phyloP scores from a whole-genome alignment of 2,329 filamentous ascomycete genomes.

The Penicillium sp. region DNA sequence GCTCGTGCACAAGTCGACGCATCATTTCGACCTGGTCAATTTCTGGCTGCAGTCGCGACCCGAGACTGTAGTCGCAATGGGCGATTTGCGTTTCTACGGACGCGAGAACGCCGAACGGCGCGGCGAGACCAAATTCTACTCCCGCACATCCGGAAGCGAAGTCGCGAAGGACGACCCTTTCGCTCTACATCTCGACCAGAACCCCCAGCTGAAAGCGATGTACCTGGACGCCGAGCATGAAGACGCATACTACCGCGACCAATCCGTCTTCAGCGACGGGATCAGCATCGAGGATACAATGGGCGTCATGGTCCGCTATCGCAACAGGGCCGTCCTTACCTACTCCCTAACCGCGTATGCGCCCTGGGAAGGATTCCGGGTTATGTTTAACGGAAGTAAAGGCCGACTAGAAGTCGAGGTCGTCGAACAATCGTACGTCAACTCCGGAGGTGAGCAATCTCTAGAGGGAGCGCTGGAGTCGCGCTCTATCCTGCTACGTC shows the following conservation, averaged over 20 bases:
- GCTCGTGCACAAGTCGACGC: constrained; percentile 66
- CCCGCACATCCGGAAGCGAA: constrained; percentile 56
- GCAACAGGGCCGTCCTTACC: constrained; percentile 61
- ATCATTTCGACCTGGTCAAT: constrained; percentile 68
- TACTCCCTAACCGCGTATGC: constrained; percentile 62
- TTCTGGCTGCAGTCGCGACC: constrained; percentile 65
- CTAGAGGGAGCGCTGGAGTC: constrained; percentile 34
- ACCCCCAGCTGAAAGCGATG: constrained; percentile 61
- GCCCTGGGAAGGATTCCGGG: constrained; percentile 52
- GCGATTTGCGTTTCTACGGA: constrained; percentile 65
- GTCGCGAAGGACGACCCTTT: constrained; percentile 62
- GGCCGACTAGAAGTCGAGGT: constrained; percentile 66
- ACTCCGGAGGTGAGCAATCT: constrained; percentile 63
- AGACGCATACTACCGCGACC: constrained; percentile 65
- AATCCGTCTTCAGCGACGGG: constrained; percentile 66
- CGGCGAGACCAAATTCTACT: constrained; percentile 54
- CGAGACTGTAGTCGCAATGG: constrained; percentile 62
- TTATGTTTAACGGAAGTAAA: constrained; percentile 52
- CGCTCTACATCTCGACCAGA: constrained; percentile 60
- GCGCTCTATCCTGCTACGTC: constrained; percentile 48
- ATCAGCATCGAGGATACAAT: constrained; percentile 70
- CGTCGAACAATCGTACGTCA: constrained; percentile 62
- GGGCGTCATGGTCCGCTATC: constrained; percentile 63
- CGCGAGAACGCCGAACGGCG: constrained; percentile 64
- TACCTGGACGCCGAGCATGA: constrained; percentile 68